A percentile compares a stretch with the other conserved stretches of the same genome.
Conservation (phyloP, 2,329 filamentous ascomycete genomes). For the Fusarium domesticum region DNA sequence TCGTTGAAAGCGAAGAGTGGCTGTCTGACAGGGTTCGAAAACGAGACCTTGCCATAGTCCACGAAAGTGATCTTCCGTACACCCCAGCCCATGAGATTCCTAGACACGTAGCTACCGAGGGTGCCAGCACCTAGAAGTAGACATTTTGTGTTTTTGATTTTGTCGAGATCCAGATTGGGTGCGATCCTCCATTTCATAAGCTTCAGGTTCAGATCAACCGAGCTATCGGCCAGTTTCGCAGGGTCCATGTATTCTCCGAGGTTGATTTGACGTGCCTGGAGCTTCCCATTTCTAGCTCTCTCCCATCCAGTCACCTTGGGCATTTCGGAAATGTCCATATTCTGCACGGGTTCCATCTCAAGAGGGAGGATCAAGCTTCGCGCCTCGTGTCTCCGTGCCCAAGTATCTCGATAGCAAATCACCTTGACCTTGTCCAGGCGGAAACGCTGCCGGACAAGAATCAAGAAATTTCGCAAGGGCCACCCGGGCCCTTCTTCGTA, state of each 20-base stretch:
- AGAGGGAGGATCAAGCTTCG: slow-evolving; percentile 76
- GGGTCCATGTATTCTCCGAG: slow-evolving; percentile 94
- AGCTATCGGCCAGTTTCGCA: slow-evolving; percentile 79
- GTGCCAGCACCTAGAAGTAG: slow-evolving; percentile 90
- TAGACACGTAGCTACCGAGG: slow-evolving; percentile 87
- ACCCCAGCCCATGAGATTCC: slow-evolving; percentile 92
- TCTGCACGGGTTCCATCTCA: slow-evolving; percentile 49
- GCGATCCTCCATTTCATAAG: slow-evolving; percentile 99
- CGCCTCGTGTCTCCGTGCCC: slow-evolving; percentile 71
- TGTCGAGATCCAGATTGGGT: slow-evolving; percentile 80
- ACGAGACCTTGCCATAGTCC: slow-evolving; percentile 89
- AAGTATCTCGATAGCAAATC: slow-evolving; percentile 84
- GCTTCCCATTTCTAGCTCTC: slow-evolving; percentile 72
- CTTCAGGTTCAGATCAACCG: slow-evolving; percentile 93
- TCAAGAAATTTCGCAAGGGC: slow-evolving; percentile 85
- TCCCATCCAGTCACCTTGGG: slow-evolving; percentile 97
- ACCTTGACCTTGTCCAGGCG: slow-evolving; percentile 74
- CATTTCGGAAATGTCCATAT: slow-evolving; percentile 52
- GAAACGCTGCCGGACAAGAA: slow-evolving; percentile 81
- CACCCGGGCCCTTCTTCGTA: slow-evolving; percentile 85
- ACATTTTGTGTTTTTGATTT: slow-evolving; percentile 86
- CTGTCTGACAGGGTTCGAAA: slow-evolving; percentile 93
- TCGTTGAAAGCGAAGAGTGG: slow-evolving; percentile 89
- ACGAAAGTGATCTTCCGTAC: slow-evolving; percentile 94
- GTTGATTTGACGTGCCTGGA: slow-evolving; percentile 74